Evolutionary conservation across 106 monocot species (phyloP).

Genomic region (Dactylorhiza incarnata): DNA sequence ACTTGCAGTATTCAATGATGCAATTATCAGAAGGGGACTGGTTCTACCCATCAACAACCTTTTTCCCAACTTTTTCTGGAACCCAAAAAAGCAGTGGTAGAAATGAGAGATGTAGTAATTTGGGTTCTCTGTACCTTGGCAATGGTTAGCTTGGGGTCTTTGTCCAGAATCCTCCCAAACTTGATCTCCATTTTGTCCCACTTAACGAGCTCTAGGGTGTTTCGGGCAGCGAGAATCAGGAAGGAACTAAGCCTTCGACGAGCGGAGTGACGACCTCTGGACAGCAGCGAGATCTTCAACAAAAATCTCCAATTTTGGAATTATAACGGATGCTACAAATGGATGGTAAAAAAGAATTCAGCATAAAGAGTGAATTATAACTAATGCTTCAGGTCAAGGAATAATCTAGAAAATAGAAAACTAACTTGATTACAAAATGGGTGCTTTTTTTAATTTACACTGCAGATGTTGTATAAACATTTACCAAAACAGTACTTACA

Average conservation of each 20-base stretch:
- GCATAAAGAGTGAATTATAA: not conserved
- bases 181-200: constrained; percentile 95
- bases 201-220: constrained; percentile 49
- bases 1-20: not conserved
- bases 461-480: no score
- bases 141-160: constrained; percentile 85
- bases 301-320: constrained; percentile 57
- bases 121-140: constrained; percentile 40
- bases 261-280: constrained; percentile 8
- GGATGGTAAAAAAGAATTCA: not conserved
- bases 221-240: constrained; percentile 17
- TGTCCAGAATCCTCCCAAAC: constrained; percentile 77
- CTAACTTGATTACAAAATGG: not conserved
- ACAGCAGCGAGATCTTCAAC: no score
- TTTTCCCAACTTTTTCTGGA: not conserved
- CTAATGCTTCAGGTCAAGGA: not conserved
- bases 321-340: constrained; percentile 69
- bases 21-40: no score
- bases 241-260: constrained; percentile 11
- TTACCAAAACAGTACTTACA: no score
- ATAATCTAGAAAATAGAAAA: not conserved
- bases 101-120: not conserved
- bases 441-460: no score
- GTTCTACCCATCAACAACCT: no score
- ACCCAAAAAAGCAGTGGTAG: not conserved